These are phyloP conservation scores for Phytopythium helicoides DNA, from an alignment of 352 stramenopile species.

Conservation along the genomic window DNA sequence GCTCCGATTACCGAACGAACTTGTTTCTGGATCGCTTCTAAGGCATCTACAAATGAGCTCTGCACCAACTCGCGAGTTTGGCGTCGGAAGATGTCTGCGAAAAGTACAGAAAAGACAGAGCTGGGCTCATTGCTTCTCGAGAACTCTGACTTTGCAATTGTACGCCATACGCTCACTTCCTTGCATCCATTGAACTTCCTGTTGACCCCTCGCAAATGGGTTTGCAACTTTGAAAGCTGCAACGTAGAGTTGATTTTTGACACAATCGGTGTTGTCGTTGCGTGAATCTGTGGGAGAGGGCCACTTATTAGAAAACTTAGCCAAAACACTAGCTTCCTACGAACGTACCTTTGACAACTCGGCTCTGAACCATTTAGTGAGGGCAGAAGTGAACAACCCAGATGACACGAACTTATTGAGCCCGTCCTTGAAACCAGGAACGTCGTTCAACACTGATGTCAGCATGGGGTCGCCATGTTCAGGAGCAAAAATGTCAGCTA, in stretches of 20 bases:
- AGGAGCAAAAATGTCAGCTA: conserved; percentile 56
- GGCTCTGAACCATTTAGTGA: conserved; percentile 32
- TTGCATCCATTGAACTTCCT: conserved; percentile 28
- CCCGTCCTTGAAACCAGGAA: conserved; percentile 20
- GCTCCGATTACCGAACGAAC: conserved; percentile 40
- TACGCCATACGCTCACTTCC: conserved; percentile 36
- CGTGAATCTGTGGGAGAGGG: conserved; percentile 31
- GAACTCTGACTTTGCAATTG: conserved; percentile 4
- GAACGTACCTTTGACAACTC: conserved; percentile 36
- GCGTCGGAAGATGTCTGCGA: conserved; percentile 59
- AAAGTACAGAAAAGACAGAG: conserved; percentile 64
- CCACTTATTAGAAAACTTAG: background rate
- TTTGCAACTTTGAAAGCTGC: conserved; percentile 51
- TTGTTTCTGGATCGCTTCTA: conserved; percentile 65
- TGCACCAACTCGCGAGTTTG: conserved; percentile 70
- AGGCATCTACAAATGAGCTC: conserved; percentile 69
- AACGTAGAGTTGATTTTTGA: conserved; percentile 55
- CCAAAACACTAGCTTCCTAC: too few relatives aligned
- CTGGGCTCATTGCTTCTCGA: conserved; percentile 4
- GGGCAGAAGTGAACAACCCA: conserved; percentile 21
- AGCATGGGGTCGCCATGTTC: conserved; percentile 17
- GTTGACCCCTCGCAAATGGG: conserved; percentile 47
- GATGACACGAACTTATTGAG: conserved; percentile 30
- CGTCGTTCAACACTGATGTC: conserved; percentile 18
- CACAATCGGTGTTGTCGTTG: conserved; percentile 42